Conservation (phyloP, 2,329 filamentous ascomycete genomes). For the Passalora sequoiae region DNA sequence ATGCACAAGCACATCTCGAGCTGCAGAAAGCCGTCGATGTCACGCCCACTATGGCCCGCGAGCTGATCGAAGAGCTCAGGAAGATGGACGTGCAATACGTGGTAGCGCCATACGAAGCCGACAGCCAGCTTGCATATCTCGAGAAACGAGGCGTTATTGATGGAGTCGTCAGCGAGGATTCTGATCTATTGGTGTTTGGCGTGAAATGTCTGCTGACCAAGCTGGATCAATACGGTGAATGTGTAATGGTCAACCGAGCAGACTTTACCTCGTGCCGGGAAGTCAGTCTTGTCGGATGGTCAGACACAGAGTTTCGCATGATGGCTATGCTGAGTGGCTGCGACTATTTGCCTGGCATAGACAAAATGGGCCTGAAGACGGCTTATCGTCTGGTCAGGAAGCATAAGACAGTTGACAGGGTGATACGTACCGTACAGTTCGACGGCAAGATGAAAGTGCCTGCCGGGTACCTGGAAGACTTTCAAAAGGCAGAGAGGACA, state of each 20-base stretch:
- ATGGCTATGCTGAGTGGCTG: conserved; percentile 98
- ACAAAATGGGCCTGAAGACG: conserved; percentile 84
- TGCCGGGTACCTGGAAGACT: conserved; percentile 71
- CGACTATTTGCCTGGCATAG: conserved; percentile 85
- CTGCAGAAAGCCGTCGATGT: conserved; percentile 94
- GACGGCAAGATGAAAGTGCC: conserved; percentile 81
- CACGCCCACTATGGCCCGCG: conserved; percentile 89
- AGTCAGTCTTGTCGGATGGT: conserved; percentile 85
- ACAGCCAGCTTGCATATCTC: conserved; percentile 92
- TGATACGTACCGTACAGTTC: conserved; percentile 78
- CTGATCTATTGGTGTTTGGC: conserved; percentile 90
- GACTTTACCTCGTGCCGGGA: conserved; percentile 88
- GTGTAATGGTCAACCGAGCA: conserved; percentile 81
- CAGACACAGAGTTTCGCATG: conserved; percentile 79
- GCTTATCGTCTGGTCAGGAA: conserved; percentile 87
- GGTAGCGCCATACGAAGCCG: conserved; percentile 94
- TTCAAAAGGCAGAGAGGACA: conserved; percentile 81
- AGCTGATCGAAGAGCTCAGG: conserved; percentile 88
- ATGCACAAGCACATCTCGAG: conserved; percentile 73
- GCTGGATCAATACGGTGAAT: conserved; percentile 87
- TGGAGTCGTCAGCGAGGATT: conserved; percentile 93
- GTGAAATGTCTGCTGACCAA: conserved; percentile 88
- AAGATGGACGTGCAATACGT: conserved; percentile 73
- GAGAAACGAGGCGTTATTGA: conserved; percentile 77
- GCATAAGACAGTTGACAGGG: conserved; percentile 77